Evolutionary conservation across 1,284 basidiomycete species (phyloP), one percentile per base, ranked within the genome.

Genomic region (Microbotryomycetes sp.): DNA sequence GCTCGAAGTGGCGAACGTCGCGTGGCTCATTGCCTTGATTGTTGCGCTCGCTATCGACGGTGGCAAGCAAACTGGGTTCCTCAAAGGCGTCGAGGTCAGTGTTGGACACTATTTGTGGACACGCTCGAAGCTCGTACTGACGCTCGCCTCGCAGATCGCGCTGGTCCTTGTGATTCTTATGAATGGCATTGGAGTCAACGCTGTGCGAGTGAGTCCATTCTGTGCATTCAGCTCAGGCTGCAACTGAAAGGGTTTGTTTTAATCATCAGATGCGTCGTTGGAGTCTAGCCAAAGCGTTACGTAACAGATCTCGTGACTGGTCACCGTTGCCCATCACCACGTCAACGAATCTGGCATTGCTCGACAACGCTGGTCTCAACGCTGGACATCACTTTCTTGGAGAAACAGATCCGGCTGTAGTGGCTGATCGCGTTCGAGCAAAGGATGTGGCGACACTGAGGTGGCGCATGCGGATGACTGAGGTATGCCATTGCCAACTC

Each of bases 31-130:
- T 12, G 60, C 62, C 9, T 36, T 68, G 16, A 30, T 66, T 19
- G 23, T 68, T 2, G 64, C 65, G 12, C 53, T 68, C 16, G 67
- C 32, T 1, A 32, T 48, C 9, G 60, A 56, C 0, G 5, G 31
- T 0, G 67, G 64, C 1, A 26, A 46, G 19, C 67, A 68, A 36
- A 64, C 56, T 0, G 58, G 60, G 0, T 62, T 68, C 51, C 31
- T 66, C 16, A 58, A 66, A 26, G 67, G 64, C 14, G 67, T 68
- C 58, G 67, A 68, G 58, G 65, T 64, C 28, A 56, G 60, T 19
- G 15, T 25, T 12, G 26, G 19, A 29, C 6, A n/a, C n/a, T n/a
- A n/a, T n/a, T n/a, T n/a, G n/a, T n/a, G n/a, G n/a, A n/a, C n/a
- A n/a, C n/a, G n/a, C n/a, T n/a, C 49, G 16, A 7, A 23, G 29